phyloP scores from a whole-genome alignment of 148 eudicot genomes.

The Limonium bicolor region DNA sequence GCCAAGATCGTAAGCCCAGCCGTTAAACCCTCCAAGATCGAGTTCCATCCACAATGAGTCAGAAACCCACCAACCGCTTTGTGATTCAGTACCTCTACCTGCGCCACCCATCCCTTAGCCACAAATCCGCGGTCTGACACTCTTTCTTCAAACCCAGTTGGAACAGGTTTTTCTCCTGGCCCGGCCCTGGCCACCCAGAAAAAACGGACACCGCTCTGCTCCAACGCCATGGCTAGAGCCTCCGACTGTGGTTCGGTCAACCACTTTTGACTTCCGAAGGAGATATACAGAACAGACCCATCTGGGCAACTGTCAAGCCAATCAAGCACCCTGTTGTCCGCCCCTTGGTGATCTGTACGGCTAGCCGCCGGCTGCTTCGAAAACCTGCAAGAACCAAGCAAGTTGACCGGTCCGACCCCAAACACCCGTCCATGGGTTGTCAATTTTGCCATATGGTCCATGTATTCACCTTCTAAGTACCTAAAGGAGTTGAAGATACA shows the following conservation, averaged over 20 bases:
- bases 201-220: conserved; percentile 1
- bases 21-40: conserved; percentile 20
- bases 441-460: conserved; percentile 17
- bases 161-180: not conserved
- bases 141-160: not conserved
- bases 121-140: conserved; percentile 2
- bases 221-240: not conserved
- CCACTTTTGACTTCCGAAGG: conserved; percentile 1
- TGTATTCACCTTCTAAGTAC: conserved; percentile 28
- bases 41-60: conserved; percentile 9
- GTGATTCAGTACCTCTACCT: conserved; percentile 4
- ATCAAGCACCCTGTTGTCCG: not conserved
- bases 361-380: conserved; percentile 3
- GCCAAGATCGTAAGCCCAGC: conserved; percentile 28
- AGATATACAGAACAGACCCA: not conserved
- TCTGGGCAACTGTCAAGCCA: conserved; percentile 2
- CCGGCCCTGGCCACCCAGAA: not conserved
- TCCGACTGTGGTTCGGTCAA: not conserved
- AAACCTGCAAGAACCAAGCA: conserved; percentile 9
- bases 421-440: conserved; percentile 22
- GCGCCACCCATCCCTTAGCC: conserved; percentile 4
- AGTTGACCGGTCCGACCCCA: conserved; percentile 33
- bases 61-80: conserved; percentile 3
- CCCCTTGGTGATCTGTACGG: conserved; percentile 3
- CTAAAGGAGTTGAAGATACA: conserved; percentile 26